These are phyloP conservation scores for Corynespora cassiicola DNA, from an alignment of 2,329 filamentous ascomycete species.

Conservation along the genomic window DNA sequence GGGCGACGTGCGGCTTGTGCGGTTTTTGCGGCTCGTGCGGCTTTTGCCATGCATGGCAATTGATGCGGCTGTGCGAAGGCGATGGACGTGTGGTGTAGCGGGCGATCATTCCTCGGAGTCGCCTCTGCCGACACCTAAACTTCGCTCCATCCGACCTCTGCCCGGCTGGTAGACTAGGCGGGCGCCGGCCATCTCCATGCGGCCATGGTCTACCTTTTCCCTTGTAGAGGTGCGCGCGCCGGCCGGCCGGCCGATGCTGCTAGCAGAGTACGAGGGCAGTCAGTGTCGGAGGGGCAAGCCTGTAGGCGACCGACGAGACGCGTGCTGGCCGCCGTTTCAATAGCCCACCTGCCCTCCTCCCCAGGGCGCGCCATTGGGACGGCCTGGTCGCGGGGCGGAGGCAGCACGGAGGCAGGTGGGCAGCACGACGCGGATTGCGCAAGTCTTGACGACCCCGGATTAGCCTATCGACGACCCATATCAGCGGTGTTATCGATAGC, in stretches of 20 bases:
- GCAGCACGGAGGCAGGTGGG: no score
- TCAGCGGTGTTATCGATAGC: slow-evolving; percentile 40
- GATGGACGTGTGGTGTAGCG: slow-evolving; percentile 15
- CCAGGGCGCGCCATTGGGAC: slow-evolving; percentile 31
- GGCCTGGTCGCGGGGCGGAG: no score
- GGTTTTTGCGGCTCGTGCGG: slow-evolving; percentile 2
- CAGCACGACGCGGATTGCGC: slow-evolving; percentile 29
- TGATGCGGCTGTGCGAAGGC: slow-evolving; percentile 34
- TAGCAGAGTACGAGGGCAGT: no score
- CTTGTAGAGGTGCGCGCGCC: slow-evolving; percentile 20
- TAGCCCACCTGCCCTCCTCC: slow-evolving; percentile 19
- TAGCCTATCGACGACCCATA: slow-evolving; percentile 34
- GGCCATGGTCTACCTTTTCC: slow-evolving; percentile 9
- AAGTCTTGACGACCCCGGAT: slow-evolving; percentile 27
- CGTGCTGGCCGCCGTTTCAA: slow-evolving; percentile 35
- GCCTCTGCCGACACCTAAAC: slow-evolving; percentile 27
- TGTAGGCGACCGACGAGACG: slow-evolving; percentile 15
- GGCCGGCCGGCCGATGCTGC: slow-evolving; percentile 23
- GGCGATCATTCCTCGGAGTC: slow-evolving; percentile 33
- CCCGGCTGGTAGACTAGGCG: no score
- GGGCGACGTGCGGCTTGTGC: background rate
- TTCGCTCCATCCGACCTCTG: slow-evolving; percentile 4
- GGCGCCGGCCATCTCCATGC: slow-evolving; percentile 6
- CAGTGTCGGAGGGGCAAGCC: background rate
- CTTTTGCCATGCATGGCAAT: no score